A percentile compares a stretch with the other conserved stretches of the same genome.
Conservation (phyloP, 306 rosid species). For the Vigna nakashimae region DNA sequence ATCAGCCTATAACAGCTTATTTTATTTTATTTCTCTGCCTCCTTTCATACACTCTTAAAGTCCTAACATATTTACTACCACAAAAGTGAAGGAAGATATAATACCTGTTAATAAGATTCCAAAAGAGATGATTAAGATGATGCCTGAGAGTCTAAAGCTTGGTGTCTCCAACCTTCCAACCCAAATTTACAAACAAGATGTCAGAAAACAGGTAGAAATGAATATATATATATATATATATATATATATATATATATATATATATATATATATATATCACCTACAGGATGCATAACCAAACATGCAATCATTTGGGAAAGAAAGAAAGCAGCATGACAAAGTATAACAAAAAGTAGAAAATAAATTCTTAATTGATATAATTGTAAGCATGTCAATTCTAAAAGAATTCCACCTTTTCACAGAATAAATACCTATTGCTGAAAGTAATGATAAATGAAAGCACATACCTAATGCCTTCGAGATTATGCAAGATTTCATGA, state of each 20-base stretch:
- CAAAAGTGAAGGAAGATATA: slow-evolving; percentile 17
- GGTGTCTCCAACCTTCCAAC: slow-evolving; percentile 91
- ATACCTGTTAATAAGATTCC: slow-evolving; percentile 96
- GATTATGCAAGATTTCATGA: slow-evolving; percentile 26
- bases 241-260: too few relatives aligned
- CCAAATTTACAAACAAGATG: slow-evolving; percentile 44
- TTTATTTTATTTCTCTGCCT: too few relatives aligned
- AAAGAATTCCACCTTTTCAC: not conserved
- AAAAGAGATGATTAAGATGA: slow-evolving; percentile 76
- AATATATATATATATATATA: not conserved
- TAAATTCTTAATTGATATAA: slow-evolving; percentile 20
- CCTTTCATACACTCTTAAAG: too few relatives aligned
- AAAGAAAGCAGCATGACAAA: slow-evolving; percentile 1
- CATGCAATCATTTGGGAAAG: not conserved
- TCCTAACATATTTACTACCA: not conserved
- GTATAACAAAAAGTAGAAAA: slow-evolving; percentile 27
- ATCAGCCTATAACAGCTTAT: too few relatives aligned
- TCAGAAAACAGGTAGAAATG: slow-evolving; percentile 36
- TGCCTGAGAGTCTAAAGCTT: slow-evolving; percentile 86
- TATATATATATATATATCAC: not conserved
- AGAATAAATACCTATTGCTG: slow-evolving; percentile 14
- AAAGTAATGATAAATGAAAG: not conserved
- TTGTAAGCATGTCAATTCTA: slow-evolving; percentile 5
- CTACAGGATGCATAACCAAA: slow-evolving; percentile 22
- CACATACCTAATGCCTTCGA: slow-evolving; percentile 1